phyloP scores from a whole-genome alignment of 139 green algal species.

The Chlorella sp. region DNA sequence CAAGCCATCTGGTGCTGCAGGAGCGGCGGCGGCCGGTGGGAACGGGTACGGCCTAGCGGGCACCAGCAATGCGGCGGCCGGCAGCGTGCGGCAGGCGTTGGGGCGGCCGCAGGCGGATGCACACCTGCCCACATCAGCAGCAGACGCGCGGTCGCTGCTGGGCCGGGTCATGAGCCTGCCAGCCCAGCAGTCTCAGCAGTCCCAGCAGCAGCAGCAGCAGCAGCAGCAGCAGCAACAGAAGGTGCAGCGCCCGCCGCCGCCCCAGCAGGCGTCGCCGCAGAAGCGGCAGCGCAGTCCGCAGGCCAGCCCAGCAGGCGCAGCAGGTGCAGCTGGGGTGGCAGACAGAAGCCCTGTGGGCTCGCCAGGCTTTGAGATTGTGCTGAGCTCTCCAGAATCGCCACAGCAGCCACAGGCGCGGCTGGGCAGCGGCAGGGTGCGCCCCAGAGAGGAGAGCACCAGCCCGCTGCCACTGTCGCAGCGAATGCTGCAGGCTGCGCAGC shows the following conservation, averaged over 20 bases:
- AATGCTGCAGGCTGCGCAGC: not conserved
- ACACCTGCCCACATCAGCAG: not conserved
- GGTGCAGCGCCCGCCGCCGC: not conserved
- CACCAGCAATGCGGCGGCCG: not conserved
- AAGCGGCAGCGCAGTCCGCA: slow-evolving; percentile 8
- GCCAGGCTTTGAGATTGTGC: not conserved
- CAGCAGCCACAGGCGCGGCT: no score
- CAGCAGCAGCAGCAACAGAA: not conserved
- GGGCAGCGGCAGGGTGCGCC: not conserved
- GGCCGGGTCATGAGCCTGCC: not conserved
- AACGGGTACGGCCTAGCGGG: not conserved
- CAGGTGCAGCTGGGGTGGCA: not conserved
- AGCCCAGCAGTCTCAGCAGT: not conserved
- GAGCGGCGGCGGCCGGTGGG: not conserved
- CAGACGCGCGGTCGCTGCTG: not conserved
- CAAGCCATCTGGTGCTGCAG: not conserved
- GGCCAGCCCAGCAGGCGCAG: not conserved
- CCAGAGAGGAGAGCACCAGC: not conserved
- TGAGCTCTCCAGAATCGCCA: not conserved
- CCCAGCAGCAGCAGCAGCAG: not conserved
- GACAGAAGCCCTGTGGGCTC: not conserved
- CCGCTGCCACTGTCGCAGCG: not conserved
- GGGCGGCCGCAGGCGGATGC: not conserved
- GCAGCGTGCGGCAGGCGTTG: not conserved
- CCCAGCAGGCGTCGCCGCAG: not conserved